phyloP scores from a whole-genome alignment of 2,329 filamentous ascomycete genomes.

The Venturia pyrina region DNA sequence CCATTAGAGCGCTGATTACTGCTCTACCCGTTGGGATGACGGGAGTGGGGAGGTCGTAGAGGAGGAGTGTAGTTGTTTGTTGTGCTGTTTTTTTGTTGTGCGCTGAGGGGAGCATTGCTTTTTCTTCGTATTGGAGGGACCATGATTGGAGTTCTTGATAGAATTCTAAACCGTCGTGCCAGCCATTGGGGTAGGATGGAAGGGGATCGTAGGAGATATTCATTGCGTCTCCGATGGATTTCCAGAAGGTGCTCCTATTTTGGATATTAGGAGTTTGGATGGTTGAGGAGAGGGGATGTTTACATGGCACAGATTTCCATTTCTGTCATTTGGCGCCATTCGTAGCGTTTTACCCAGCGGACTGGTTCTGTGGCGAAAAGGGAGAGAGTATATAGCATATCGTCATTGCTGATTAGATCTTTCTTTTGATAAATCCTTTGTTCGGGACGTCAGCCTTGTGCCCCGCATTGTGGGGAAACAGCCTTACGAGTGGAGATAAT shows the following conservation, averaged over 20 bases:
- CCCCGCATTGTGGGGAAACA: not conserved
- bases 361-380: constrained; percentile 58
- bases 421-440: constrained; percentile 40
- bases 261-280: not conserved
- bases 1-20: constrained; percentile 51
- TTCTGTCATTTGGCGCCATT: constrained; percentile 59
- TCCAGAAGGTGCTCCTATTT: constrained; percentile 53
- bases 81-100: constrained; percentile 38
- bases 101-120: constrained; percentile 41
- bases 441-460: constrained; percentile 9
- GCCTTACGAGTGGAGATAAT: constrained; percentile 44
- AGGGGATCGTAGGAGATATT: constrained; percentile 39
- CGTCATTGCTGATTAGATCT: constrained; percentile 50
- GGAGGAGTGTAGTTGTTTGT: constrained; percentile 50
- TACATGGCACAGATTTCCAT: constrained; percentile 42
- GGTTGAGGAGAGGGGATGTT: not conserved
- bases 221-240: constrained; percentile 60
- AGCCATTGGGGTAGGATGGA: constrained; percentile 11
- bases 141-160: constrained; percentile 41
- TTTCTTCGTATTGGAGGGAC: constrained; percentile 48
- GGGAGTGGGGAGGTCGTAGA: constrained; percentile 43
- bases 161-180: constrained; percentile 43
- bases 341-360: constrained; percentile 53
- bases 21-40: constrained; percentile 39
- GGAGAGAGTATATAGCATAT: constrained; percentile 55